Percentiles rank a stretch among this genome's conserved stretches.
phyloP scores from a whole-genome alignment of 768 basidiomycete species.

The Lactarius sanguifluus region DNA sequence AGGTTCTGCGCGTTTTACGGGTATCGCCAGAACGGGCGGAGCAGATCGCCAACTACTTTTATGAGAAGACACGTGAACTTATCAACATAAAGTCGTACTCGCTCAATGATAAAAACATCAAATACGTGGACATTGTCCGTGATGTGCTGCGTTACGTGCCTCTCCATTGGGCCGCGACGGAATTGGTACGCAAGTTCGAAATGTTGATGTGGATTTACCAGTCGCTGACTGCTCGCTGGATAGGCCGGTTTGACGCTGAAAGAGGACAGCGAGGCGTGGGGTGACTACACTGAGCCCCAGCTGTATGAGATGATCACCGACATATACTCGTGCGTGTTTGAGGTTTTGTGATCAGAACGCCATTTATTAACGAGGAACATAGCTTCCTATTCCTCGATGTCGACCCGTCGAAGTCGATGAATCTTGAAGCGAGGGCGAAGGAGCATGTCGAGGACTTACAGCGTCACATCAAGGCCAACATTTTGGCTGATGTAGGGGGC shows the following conservation, averaged over 20 bases:
- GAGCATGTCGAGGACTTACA: slow-evolving; percentile 54
- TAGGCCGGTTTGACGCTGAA: slow-evolving; percentile 77
- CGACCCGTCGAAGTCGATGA: slow-evolving; percentile 58
- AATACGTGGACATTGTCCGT: slow-evolving; percentile 62
- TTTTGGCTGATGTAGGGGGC: slow-evolving; percentile 43
- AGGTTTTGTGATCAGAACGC: not conserved
- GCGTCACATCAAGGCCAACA: slow-evolving; percentile 52
- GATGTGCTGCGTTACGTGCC: slow-evolving; percentile 68
- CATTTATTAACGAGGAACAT: not conserved
- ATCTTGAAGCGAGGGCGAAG: slow-evolving; percentile 51
- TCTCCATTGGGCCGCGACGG: slow-evolving; percentile 64
- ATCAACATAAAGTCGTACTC: slow-evolving; percentile 54
- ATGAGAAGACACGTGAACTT: slow-evolving; percentile 58
- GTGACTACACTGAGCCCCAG: slow-evolving; percentile 59
- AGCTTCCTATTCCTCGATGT: slow-evolving; percentile 79
- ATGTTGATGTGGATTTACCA: not conserved
- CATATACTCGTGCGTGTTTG: slow-evolving; percentile 60
- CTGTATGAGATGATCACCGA: slow-evolving; percentile 64
- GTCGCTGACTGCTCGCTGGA: not conserved
- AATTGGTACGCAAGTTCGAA: slow-evolving; percentile 52
- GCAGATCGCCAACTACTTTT: slow-evolving; percentile 62
- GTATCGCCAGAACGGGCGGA: slow-evolving; percentile 48
- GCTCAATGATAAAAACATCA: slow-evolving; percentile 52
- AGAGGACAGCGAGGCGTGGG: slow-evolving; percentile 50
- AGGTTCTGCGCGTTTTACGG: slow-evolving; percentile 49